Evolutionary conservation across 2,329 filamentous ascomycete genomes (phyloP).

Genomic region (Chrysosporium keratinophilum): DNA sequence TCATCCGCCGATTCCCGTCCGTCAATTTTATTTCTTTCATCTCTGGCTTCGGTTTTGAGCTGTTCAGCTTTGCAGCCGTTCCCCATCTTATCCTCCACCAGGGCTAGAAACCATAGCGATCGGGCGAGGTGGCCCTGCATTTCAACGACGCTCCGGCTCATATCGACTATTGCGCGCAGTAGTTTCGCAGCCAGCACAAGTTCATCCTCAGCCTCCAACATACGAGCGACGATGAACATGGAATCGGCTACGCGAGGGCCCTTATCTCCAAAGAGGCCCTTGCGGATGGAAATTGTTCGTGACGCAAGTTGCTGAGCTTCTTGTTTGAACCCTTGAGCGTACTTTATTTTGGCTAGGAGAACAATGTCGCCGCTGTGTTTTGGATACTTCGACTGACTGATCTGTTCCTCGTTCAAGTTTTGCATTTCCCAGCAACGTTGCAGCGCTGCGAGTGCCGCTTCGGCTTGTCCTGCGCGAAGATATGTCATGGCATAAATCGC

Average conservation of each 20-base stretch:
- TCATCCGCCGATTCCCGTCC: not conserved
- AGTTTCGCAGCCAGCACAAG: not conserved
- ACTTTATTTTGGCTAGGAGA: constrained; percentile 14
- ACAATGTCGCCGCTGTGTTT: constrained; percentile 17
- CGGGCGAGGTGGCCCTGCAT: constrained; percentile 7
- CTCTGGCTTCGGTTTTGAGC: not conserved
- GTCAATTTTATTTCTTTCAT: not conserved
- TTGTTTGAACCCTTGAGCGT: constrained; percentile 10
- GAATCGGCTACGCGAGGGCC: constrained; percentile 8
- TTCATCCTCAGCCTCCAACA: not conserved
- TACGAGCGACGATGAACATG: constrained; percentile 3
- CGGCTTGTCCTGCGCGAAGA: constrained; percentile 12
- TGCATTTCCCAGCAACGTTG: constrained; percentile 10
- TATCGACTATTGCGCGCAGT: not conserved
- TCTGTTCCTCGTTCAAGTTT: constrained; percentile 1
- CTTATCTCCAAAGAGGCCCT: constrained; percentile 11
- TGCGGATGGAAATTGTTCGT: constrained; percentile 14
- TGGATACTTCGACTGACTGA: constrained; percentile 12
- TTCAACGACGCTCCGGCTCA: not conserved
- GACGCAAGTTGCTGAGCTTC: constrained; percentile 13
- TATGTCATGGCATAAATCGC: constrained; percentile 17
- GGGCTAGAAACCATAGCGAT: constrained; percentile 4
- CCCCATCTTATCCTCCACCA: not conserved
- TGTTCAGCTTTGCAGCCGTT: not conserved
- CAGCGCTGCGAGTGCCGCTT: constrained; percentile 13